Evolutionary conservation across 306 rosid genomes (phyloP), one percentile per base, ranked within the genome.

Genomic region (Lathyrus tuberosus): DNA sequence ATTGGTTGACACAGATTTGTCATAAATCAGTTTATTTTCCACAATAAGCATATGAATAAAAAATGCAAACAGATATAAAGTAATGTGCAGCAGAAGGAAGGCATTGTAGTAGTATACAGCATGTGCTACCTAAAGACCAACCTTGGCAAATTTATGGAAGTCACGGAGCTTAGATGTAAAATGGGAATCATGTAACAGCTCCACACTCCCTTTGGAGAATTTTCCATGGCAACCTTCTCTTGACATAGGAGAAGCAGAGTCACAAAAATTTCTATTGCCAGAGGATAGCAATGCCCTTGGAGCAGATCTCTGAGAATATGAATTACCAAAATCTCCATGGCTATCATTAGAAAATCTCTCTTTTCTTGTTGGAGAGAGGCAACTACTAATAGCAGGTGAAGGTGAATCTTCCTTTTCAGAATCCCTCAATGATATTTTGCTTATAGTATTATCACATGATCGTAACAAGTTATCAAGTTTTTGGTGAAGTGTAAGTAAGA

Each of bases 131-230:
- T 24, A 52, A 41, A 65, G 53, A 72, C 85, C 30, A 65, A 94
- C 98, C 96, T 94, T 94, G 56, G 97, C 97, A 83, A 81, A 80
- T 87, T 85, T 94, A 16, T 90, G 87, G 17, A 90, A 90, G 78
- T 94, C 97, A n/a, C 97, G 97, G 15, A 94, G 94, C 76, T 94
- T 94, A 80, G 96, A 78, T 58, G 97, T 87, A 82, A 94, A 76
- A 42, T 95, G 88, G 68, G 83, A 84, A 85, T 84, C 78, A 69
- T 84, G 86, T 71, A 76, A 72, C 24, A 86, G 82, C 77, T 90
- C 97, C 5, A 59, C 88, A n/a, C 84, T 70, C 64, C 89, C 96
- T 84, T 76, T 93, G 62, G 41, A 57, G 71, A 61, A 67, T 78
- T 84, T 94, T 77, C 96, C 96, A 56, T 87, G 91, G 78, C 82